Base-by-base conservation (phyloP, 202 grass and related monocot genomes). In the Bolboschoenoplectus hybrid region DNA sequence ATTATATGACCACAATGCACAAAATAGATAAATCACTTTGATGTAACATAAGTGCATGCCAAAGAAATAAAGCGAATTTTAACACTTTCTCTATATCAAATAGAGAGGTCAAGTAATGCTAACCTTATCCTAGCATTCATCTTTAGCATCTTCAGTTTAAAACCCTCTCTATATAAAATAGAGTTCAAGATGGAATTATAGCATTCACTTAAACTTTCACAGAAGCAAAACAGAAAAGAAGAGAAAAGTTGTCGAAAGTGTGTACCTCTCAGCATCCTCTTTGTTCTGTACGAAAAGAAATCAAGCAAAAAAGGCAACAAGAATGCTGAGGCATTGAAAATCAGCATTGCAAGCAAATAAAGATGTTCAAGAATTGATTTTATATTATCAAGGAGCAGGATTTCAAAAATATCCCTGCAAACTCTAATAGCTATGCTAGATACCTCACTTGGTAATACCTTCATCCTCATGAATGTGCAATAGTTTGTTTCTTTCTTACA, bases 91-190 rank as follows among this genome's bases (percentile, higher is more conserved):
- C 26, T 26, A 26, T 26, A 26, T 26, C 26, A 77, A 72, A 45
- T 41, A 1, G 39, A 41, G 72, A 8, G 53, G 46, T 64, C 41
- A 80, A 81, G 43, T 61, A 53, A 46, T 71, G 39, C 44, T 17
- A 82, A 97, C 95, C 93, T 97, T 91, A 97, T 97, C 80, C 85
- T 89, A 66, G 75, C 16, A n/a, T 95, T 97, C 81, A 97, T 87
- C 78, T 91, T 88, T 82, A 63, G 34, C 95, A 95, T 97, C 71
- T 87, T 83, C 47, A 61, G 74, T 70, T 92, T 89, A 81, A 95
- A 97, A 34, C 85, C 93, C 1, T 95, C 88, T 84, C 95, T 95
- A 47, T 34, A 83, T n/a, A 67, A 89, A 80, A 13, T 63, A 83
- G 55, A 55, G 38, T 56, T 85, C n/a, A 60, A 45, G 1, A 32